Conservation (phyloP, 495 filamentous ascomycete genomes). For the Physcia stellaris region DNA sequence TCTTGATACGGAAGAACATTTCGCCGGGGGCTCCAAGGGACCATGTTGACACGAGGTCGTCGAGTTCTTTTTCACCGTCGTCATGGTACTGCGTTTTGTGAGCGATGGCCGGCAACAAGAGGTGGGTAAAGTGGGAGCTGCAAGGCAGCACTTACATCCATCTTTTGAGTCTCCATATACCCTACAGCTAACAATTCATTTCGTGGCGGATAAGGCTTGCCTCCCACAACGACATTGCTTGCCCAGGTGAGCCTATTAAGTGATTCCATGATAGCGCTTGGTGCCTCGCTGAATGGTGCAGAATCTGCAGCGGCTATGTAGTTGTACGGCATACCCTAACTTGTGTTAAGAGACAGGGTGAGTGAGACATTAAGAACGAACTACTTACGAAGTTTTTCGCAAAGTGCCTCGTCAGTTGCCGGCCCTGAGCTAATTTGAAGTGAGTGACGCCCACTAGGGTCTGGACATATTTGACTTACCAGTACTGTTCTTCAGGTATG, state of each 20-base stretch:
- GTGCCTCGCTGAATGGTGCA: conserved; percentile 47
- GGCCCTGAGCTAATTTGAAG: conserved; percentile 18
- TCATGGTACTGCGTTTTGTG: conserved; percentile 55
- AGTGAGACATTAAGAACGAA: neutral
- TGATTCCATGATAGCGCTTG: conserved; percentile 37
- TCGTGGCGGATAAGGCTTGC: conserved; percentile 28
- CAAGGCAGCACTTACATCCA: conserved; percentile 40
- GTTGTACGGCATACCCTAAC: conserved; percentile 70
- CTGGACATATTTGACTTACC: too few relatives aligned
- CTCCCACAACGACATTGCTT: conserved; percentile 28
- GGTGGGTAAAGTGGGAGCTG: neutral
- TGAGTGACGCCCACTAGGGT: too few relatives aligned
- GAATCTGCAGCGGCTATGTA: conserved; percentile 58
- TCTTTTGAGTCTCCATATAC: conserved; percentile 57
- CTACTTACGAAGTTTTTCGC: conserved; percentile 54
- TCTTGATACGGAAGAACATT: conserved; percentile 63
- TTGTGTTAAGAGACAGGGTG: conserved; percentile 5
- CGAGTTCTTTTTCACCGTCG: conserved; percentile 66
- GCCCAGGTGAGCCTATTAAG: conserved; percentile 57
- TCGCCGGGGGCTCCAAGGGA: conserved; percentile 55
- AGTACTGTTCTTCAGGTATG: conserved; percentile 26
- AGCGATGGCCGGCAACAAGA: conserved; percentile 8
- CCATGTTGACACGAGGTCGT: conserved; percentile 61
- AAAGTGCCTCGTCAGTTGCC: conserved; percentile 52
- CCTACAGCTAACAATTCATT: conserved; percentile 69